Percentiles rank a stretch among this genome's conserved stretches.
Conservation (phyloP, 345 rosid genomes). For the Aquilaria sinensis region DNA sequence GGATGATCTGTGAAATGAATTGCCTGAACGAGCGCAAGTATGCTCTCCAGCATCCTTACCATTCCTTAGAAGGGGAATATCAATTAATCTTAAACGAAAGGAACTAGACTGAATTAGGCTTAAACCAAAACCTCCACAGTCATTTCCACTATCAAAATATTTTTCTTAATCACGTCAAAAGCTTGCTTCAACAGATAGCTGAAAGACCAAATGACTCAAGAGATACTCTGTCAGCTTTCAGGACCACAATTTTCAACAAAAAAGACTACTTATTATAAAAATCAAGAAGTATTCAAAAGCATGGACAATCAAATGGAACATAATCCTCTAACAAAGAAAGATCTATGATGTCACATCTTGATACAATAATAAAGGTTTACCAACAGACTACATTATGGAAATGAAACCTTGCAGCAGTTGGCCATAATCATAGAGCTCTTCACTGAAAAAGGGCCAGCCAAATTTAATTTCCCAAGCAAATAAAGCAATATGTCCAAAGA, state of each 20-base stretch:
- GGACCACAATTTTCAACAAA: not conserved
- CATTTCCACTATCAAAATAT: too few species aligned
- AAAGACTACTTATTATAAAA: not conserved
- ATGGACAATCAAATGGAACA: not conserved
- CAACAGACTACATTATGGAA: not conserved
- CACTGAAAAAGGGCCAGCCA: slow-evolving; percentile 88
- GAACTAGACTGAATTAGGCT: too few species aligned
- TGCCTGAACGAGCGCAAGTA: too few species aligned
- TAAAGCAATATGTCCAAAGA: slow-evolving; percentile 81
- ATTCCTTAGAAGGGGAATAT: too few species aligned
- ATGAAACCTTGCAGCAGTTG: slow-evolving; percentile 75
- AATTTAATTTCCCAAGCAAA: slow-evolving; percentile 60
- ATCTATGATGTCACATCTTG: not conserved
- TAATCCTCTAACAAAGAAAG: not conserved
- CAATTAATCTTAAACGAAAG: too few species aligned
- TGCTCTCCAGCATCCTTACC: too few species aligned
- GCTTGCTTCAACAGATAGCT: too few species aligned
- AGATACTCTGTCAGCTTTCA: not conserved
- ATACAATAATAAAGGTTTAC: slow-evolving; percentile 6
- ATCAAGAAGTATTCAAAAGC: not conserved
- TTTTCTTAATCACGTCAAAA: too few species aligned
- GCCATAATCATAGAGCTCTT: slow-evolving; percentile 58
- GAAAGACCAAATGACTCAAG: too few species aligned
- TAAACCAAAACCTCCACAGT: too few species aligned
- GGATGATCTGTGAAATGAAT: too few species aligned